These are phyloP conservation scores for Wallacemonas sp. DNA, from an alignment of 208 protist species.

Conservation along the genomic window DNA sequence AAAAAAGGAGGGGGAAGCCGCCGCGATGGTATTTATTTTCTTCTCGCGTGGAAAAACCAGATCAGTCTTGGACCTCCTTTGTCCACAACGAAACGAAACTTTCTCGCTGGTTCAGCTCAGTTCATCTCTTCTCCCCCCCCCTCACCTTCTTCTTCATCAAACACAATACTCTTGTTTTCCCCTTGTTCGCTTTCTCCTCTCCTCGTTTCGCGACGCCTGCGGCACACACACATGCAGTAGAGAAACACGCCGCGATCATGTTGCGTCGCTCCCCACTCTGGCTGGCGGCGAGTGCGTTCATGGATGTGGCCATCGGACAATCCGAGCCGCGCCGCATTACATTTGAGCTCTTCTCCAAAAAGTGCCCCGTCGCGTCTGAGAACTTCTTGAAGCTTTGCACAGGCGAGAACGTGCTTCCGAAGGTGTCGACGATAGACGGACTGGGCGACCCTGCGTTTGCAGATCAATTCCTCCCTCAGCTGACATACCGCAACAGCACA, in stretches of 20 bases:
- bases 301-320: conserved; percentile 73
- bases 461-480: conserved; percentile 80
- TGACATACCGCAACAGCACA: conserved; percentile 87
- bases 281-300: conserved; percentile 51
- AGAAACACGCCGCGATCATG: conserved; percentile 22
- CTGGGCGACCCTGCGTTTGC: conserved; percentile 68
- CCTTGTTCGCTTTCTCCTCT: no score
- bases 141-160: neutral
- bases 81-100: no score
- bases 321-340: conserved; percentile 53
- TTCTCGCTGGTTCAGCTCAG: no score
- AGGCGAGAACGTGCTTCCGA: conserved; percentile 75
- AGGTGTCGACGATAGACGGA: conserved; percentile 49
- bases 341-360: conserved; percentile 80
- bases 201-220: no score
- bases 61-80: no score
- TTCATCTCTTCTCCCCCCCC: neutral
- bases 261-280: conserved; percentile 23
- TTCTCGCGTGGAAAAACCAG: no score
- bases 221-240: neutral
- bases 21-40: no score
- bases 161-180: no score
- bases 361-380: conserved; percentile 71
- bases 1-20: no score
- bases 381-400: conserved; percentile 92